These are phyloP conservation scores for Leucocoprinus birnbaumii DNA, from an alignment of 768 basidiomycete genomes.

Conservation along the genomic window DNA sequence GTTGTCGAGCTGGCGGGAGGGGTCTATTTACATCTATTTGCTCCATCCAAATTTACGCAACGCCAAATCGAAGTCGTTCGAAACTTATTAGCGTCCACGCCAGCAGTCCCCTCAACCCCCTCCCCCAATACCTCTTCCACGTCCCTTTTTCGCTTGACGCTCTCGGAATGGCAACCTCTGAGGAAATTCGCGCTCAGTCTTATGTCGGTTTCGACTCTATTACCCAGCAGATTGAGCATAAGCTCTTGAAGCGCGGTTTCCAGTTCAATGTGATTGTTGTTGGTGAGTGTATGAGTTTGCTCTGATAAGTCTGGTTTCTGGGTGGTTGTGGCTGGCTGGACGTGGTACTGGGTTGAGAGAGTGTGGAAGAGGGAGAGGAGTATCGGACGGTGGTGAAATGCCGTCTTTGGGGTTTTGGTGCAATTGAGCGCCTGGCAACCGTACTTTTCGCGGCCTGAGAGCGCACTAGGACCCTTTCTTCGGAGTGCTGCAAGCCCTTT, in stretches of 20 bases:
- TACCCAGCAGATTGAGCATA: slow-evolving; percentile 97
- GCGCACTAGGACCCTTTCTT: background rate
- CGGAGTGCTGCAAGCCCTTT: background rate
- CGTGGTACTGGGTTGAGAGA: background rate
- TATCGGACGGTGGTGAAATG: no score
- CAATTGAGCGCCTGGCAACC: no score
- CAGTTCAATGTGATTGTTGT: slow-evolving; percentile 99
- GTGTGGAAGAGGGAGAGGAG: no score
- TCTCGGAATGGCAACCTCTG: slow-evolving; percentile 24
- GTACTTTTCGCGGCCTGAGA: no score
- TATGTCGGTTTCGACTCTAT: slow-evolving; percentile 99
- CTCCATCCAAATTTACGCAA: slow-evolving; percentile 5
- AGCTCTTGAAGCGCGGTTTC: slow-evolving; percentile 98
- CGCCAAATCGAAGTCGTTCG: slow-evolving; percentile 12
- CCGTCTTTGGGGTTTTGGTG: no score
- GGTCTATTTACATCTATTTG: slow-evolving; percentile 9
- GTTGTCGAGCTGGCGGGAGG: background rate
- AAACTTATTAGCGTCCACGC: slow-evolving; percentile 11
- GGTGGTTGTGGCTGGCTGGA: background rate
- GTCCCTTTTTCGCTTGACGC: background rate
- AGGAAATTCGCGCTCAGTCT: slow-evolving; percentile 86
- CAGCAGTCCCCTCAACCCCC: background rate
- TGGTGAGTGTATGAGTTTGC: slow-evolving; percentile 52
- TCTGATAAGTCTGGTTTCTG: background rate
- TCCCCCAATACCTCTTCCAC: background rate